Evolutionary conservation across 2,329 filamentous ascomycete genomes (phyloP), one percentile per base, ranked within the genome.

Genomic region (Phoma sp.): DNA sequence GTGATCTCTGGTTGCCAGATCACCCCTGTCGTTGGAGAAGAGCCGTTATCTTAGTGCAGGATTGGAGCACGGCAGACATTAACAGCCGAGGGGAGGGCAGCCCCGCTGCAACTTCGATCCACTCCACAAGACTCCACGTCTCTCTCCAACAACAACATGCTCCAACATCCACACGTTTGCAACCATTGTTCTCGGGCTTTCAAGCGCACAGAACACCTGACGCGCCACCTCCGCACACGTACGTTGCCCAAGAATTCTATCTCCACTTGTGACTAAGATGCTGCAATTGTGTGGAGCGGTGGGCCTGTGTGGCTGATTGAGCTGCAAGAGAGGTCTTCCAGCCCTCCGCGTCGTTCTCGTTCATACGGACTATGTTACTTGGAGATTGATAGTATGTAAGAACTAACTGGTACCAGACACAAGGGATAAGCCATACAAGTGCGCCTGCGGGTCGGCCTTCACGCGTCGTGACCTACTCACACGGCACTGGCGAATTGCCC

Each of bases 161-260:
- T 58, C 37, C 48, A 46, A 51, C 61, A 61, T 36, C 54, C 54
- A 42, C 66, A 69, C 49, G 65, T 62, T 14, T 69, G 66, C 54
- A 62, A 45, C 52, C 57, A 67, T 51, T 70, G 67, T 57, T 64
- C 62, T 29, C 55, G 65, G 18, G 58, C 50, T 43, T 70, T 70
- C 64, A 70, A 70, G 41, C 67, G 67, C 41, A 63, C 66, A 44
- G 67, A 71, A 46, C 68, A 70, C 44, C 48, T 70, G 49, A 67
- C 61, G 24, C 66, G 66, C 41, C 67, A 71, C 56, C 58, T 67
- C 49, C 68, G 68, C 51, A 71, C 68, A 14, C 67, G 67, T 70
- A 52, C 41, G 66, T 69, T 46, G 23, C 27, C 45, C 39, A 9
- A n/a, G 10, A 23, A 7, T 11, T 18, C 14, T 8, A 7, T 24